phyloP scores from a whole-genome alignment of 345 rosid genomes.

The Rhodamnia rubescens region DNA sequence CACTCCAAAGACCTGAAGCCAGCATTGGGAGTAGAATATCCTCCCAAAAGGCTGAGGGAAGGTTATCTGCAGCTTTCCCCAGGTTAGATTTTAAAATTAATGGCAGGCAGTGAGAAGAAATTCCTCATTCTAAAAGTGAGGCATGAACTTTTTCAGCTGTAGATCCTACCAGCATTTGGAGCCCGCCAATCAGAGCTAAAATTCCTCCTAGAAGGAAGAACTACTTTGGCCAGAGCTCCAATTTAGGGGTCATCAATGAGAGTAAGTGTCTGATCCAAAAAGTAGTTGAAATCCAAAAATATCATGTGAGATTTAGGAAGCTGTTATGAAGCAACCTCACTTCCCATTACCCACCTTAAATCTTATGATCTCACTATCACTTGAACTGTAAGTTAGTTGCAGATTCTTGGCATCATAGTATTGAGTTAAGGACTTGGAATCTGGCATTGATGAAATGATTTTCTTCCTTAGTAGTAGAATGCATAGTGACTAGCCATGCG shows the following conservation, averaged over 20 bases:
- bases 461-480: background rate
- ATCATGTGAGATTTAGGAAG: background rate
- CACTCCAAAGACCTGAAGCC: background rate
- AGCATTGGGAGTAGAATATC: background rate
- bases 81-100: background rate
- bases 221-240: background rate
- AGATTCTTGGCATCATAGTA: background rate
- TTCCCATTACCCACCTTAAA: background rate
- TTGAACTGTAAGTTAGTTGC: background rate
- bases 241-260: background rate
- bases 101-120: background rate
- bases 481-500: background rate
- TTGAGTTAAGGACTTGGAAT: background rate
- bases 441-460: background rate
- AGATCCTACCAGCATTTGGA: background rate
- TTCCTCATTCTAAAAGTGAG: background rate
- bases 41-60: background rate
- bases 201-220: background rate
- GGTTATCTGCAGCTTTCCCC: background rate
- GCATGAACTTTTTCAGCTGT: background rate
- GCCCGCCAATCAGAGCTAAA: background rate
- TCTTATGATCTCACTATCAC: background rate
- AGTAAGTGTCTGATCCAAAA: background rate
- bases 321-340: background rate
- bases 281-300: background rate